phyloP scores from a whole-genome alignment of 2,329 filamentous ascomycete species.

The Phialophora expanda region DNA sequence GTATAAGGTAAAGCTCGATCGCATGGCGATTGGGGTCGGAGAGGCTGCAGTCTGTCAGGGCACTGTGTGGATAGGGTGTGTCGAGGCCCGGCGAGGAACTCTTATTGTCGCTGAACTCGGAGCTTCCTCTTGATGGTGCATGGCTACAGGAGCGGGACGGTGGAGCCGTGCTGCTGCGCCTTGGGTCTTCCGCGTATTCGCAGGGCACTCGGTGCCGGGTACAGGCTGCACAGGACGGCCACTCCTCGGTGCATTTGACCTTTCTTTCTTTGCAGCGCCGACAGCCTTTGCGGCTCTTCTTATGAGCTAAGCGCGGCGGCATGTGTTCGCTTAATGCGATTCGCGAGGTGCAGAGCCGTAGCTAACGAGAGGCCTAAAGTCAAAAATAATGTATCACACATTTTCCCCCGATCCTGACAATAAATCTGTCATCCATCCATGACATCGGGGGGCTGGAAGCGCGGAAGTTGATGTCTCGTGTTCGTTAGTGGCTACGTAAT shows the following conservation, averaged over 20 bases:
- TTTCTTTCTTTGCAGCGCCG: slow-evolving; percentile 30
- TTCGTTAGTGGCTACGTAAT: background rate
- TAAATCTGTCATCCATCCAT: background rate
- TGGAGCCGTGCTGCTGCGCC: background rate
- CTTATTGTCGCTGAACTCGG: background rate
- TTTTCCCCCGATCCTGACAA: background rate
- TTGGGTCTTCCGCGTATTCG: background rate
- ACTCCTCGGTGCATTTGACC: slow-evolving; percentile 42
- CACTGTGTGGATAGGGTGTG: slow-evolving; percentile 17
- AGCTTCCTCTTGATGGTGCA: slow-evolving; percentile 2
- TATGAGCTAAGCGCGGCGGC: slow-evolving; percentile 16
- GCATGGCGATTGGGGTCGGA: slow-evolving; percentile 15
- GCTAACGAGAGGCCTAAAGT: background rate
- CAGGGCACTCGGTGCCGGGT: background rate
- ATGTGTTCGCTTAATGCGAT: background rate
- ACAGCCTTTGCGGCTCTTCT: slow-evolving; percentile 30
- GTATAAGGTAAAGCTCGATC: slow-evolving; percentile 26
- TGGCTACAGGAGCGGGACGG: background rate
- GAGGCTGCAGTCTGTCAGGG: slow-evolving; percentile 1
- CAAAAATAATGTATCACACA: background rate
- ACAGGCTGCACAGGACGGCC: slow-evolving; percentile 33
- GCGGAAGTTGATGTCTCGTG: background rate
- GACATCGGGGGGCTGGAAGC: background rate
- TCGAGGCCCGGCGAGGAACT: slow-evolving; percentile 7
- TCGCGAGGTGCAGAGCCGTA: background rate